A percentile compares a stretch with the other conserved stretches of the same genome.
phyloP scores from a whole-genome alignment of 306 rosid species.

The Potentilla sterilis region DNA sequence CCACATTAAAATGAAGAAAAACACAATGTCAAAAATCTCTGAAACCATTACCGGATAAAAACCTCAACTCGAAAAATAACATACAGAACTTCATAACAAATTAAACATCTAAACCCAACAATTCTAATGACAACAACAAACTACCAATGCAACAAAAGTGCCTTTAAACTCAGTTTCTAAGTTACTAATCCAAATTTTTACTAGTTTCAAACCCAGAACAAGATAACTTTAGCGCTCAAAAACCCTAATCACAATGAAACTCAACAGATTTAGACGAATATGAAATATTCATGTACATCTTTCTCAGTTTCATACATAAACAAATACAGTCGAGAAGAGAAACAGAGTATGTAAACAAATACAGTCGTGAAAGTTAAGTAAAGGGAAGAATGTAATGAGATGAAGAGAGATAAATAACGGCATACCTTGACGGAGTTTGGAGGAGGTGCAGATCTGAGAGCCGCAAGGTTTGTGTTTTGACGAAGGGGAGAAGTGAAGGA shows the following conservation, averaged over 20 bases:
- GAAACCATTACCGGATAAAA: neutral
- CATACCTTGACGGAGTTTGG: neutral
- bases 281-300: neutral
- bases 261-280: neutral
- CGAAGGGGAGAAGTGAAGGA: neutral
- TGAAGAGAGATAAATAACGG: neutral
- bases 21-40: neutral
- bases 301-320: neutral
- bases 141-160: neutral
- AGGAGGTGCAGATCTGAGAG: neutral
- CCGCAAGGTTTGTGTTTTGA: neutral
- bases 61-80: neutral
- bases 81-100: neutral
- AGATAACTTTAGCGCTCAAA: neutral
- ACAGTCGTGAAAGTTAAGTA: neutral
- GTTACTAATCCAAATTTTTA: neutral
- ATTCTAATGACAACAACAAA: neutral
- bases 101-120: neutral
- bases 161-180: neutral
- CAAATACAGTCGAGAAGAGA: neutral
- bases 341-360: neutral
- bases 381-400: neutral
- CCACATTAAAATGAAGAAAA: neutral
- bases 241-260: neutral
- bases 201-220: neutral